Evolutionary conservation across 2,329 filamentous ascomycete genomes (phyloP).

Genomic region (Stachybotrys chlorohalonatus): DNA sequence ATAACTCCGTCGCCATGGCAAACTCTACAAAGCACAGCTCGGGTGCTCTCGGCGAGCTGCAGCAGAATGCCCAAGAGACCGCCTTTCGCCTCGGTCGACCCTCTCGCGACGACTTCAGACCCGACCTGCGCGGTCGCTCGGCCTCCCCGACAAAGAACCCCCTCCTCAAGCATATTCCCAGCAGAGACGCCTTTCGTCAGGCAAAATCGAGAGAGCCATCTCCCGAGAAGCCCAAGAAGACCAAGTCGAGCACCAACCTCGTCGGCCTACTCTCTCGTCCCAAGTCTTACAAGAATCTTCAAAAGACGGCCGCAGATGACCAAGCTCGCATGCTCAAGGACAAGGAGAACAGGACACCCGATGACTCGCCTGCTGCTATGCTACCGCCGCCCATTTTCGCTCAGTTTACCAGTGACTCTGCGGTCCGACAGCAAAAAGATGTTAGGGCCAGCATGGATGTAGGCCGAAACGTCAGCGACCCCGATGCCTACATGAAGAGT

Average conservation of each 20-base stretch:
- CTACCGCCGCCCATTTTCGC: constrained; percentile 67
- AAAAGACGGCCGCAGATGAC: constrained; percentile 43
- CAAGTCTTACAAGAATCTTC: constrained; percentile 62
- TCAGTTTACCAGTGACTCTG: constrained; percentile 46
- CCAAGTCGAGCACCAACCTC: constrained; percentile 78
- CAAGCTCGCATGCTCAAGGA: constrained; percentile 47
- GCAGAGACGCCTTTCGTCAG: constrained; percentile 26
- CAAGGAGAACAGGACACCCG: constrained; percentile 73
- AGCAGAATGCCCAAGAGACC: constrained; percentile 42
- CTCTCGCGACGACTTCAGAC: constrained; percentile 17
- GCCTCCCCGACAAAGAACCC: constrained; percentile 36
- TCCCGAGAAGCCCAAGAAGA: constrained; percentile 61
- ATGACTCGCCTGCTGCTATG: constrained; percentile 10
- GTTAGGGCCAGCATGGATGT: constrained; percentile 15
- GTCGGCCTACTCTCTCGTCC: constrained; percentile 64
- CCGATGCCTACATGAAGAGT: constrained; percentile 9
- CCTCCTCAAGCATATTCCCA: constrained; percentile 29
- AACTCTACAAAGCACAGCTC: constrained; percentile 27
- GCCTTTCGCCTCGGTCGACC: constrained; percentile 30
- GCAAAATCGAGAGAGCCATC: constrained; percentile 37
- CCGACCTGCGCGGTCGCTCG: constrained; percentile 23
- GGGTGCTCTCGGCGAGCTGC: constrained; percentile 45
- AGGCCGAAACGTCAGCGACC: constrained; percentile 9
- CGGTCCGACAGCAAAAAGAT: constrained; percentile 10
- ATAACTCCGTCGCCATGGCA: constrained; percentile 16